Percentiles rank a stretch among this genome's conserved stretches.
Evolutionary conservation across 2,329 filamentous ascomycete species (phyloP).

Genomic region (Claviceps citrina): DNA sequence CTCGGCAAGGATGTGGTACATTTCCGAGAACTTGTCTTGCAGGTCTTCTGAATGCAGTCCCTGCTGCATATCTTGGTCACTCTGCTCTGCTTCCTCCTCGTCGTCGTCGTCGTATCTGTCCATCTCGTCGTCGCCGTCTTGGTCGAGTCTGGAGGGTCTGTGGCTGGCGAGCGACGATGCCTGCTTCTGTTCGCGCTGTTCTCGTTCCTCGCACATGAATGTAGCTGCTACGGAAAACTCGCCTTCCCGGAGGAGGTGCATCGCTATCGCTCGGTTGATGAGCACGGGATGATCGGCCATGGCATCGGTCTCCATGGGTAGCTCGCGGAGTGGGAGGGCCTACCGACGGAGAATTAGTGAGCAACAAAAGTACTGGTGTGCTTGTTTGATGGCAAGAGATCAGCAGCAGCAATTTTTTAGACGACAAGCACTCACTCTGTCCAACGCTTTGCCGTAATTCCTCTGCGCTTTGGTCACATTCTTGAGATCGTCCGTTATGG

Average conservation of each 20-base stretch:
- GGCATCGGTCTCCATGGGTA: slow-evolving; percentile 66
- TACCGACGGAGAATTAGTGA: slow-evolving; percentile 6
- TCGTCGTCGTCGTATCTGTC: slow-evolving; percentile 13
- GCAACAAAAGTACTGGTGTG: neutral
- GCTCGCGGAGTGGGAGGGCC: slow-evolving; percentile 36
- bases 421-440: slow-evolving; percentile 42
- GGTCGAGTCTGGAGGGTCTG: slow-evolving; percentile 12
- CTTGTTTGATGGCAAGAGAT: neutral
- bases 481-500: slow-evolving; percentile 66
- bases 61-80: slow-evolving; percentile 12
- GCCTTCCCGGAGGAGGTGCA: slow-evolving; percentile 90
- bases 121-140: slow-evolving; percentile 20
- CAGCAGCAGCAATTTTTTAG: neutral
- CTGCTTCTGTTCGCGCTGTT: slow-evolving; percentile 15
- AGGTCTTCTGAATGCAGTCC: slow-evolving; percentile 33
- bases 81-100: slow-evolving; percentile 6
- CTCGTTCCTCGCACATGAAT: slow-evolving; percentile 58
- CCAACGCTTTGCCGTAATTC: slow-evolving; percentile 70
- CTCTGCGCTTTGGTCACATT: slow-evolving; percentile 70
- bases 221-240: slow-evolving; percentile 78
- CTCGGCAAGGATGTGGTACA: slow-evolving; percentile 78
- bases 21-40: slow-evolving; percentile 68
- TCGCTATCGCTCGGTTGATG: slow-evolving; percentile 85
- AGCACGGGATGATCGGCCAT: slow-evolving; percentile 60
- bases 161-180: slow-evolving; percentile 7